Conservation (phyloP, 2,329 filamentous ascomycete species). For the Alternaria solani region DNA sequence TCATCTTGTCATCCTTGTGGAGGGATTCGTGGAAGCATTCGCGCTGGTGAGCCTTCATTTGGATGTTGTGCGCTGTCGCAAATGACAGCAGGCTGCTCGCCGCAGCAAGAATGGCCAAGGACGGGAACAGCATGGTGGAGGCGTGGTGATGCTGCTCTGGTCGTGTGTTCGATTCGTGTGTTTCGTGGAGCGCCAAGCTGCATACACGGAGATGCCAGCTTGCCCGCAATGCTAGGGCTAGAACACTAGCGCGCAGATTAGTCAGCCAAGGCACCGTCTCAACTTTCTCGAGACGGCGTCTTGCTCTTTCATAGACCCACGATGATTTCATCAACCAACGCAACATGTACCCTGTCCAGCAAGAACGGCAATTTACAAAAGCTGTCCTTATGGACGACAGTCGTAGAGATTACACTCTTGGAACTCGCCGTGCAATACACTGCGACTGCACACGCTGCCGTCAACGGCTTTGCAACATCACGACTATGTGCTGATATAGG, state of each 20-base stretch:
- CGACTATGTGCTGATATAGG: neutral
- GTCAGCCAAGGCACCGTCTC: conserved; percentile 6
- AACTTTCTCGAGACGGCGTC: neutral
- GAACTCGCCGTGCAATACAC: neutral
- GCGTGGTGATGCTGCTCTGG: conserved; percentile 21
- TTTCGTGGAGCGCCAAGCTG: conserved; percentile 21
- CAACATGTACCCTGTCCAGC: neutral
- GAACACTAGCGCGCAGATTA: conserved; percentile 6
- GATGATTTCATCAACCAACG: neutral
- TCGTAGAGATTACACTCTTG: neutral
- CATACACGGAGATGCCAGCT: conserved; percentile 44
- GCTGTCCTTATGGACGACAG: neutral
- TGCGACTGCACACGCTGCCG: neutral
- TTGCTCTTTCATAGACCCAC: neutral
- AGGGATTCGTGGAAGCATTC: conserved; percentile 98
- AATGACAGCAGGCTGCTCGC: conserved; percentile 68
- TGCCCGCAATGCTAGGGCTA: conserved; percentile 36
- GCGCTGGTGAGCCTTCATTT: conserved; percentile 87
- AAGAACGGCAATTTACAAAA: too few species aligned
- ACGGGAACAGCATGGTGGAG: conserved; percentile 47
- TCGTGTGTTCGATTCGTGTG: conserved; percentile 14
- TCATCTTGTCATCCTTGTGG: conserved; percentile 96
- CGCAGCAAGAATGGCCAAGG: conserved; percentile 50
- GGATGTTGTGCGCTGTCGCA: conserved; percentile 89
- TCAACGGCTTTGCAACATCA: neutral